Base-by-base conservation (phyloP, 2,329 filamentous ascomycete genomes). In the Colletotrichum simmondsii region DNA sequence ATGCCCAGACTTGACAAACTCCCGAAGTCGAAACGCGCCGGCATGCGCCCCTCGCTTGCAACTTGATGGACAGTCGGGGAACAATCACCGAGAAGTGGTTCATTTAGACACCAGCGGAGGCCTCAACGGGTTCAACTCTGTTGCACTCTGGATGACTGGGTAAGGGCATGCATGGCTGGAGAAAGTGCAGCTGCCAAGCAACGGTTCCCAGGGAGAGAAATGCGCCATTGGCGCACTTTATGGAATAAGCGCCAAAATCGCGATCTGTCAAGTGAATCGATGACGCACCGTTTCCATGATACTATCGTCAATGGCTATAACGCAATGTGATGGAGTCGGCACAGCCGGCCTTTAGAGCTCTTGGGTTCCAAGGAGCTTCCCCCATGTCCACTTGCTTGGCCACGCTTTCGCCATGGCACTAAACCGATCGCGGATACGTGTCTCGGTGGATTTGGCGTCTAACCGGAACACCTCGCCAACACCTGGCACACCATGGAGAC, bases 251-350 rank as follows among this genome's bases (percentile, higher is more conserved):
- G 71, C 70, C 70, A 60, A 64, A 69, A 8, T 57, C 19, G 54
- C 71, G 71, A 73, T 73, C 71, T 61, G 28, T 37, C 60, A 52
- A 5, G 28, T 30, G 22, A 58, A 57, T 73, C 71, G 71, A 73
- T 73, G 71, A 73, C 71, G 71, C 71, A 73, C 56, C 32, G 35
- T 65, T 57, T 56, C 11, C 22, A 46, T 30, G 32, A 57, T 32
- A 49, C 28, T 28, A 73, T 73, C 56, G 61, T 30, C 49, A 52
- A 52, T 53, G 46, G 52, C 12, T 64, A 26, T 32, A 24, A 32
- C 28, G 30, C 14, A 16, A 2, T 3, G 11, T 52, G 35, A 26
- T 22, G 30, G 22, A 24, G 16, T 54, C 66, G 66, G 66, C 71
- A 70, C 66, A 71, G 24, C 60, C 71, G 60, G 60, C 66, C 26